Conservation (phyloP, 2,329 filamentous ascomycete genomes). For the Talaromyces sp. region DNA sequence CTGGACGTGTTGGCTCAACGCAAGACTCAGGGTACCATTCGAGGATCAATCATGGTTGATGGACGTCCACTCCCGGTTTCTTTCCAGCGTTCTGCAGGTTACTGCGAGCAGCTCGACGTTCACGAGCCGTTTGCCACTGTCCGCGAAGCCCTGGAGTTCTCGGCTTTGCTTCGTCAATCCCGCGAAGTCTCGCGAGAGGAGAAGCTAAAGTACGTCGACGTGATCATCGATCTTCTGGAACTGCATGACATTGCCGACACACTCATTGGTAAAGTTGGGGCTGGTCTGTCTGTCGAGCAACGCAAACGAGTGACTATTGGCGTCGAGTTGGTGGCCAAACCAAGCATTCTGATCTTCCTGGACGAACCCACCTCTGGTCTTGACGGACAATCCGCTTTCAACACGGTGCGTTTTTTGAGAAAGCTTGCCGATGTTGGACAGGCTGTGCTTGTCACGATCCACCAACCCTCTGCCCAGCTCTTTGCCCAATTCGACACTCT, state of each 20-base stretch:
- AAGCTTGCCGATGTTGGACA: constrained; percentile 61
- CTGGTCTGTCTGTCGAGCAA: constrained; percentile 56
- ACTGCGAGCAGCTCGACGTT: constrained; percentile 64
- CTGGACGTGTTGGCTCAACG: constrained; percentile 70
- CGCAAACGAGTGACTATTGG: constrained; percentile 66
- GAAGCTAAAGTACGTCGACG: constrained; percentile 61
- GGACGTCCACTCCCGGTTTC: constrained; percentile 54
- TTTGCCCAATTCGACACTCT: constrained; percentile 68
- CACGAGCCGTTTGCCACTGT: constrained; percentile 63
- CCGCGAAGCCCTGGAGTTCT: constrained; percentile 62
- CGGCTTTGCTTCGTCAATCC: constrained; percentile 56
- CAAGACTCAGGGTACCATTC: constrained; percentile 57
- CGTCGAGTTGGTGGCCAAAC: constrained; percentile 65
- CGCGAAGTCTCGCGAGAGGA: constrained; percentile 47
- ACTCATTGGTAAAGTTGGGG: constrained; percentile 45
- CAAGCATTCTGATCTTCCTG: constrained; percentile 61
- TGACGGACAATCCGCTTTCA: constrained; percentile 62
- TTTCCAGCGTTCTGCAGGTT: constrained; percentile 64
- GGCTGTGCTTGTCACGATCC: constrained; percentile 66
- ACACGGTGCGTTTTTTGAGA: constrained; percentile 60
- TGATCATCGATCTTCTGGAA: constrained; percentile 59
- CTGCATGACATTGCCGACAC: constrained; percentile 60
- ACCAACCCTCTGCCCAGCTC: constrained; percentile 62
- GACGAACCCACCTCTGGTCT: constrained; percentile 67
- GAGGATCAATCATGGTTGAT: constrained; percentile 62